Base-by-base conservation (phyloP, 2,329 filamentous ascomycete genomes). In the Xylariaceae sp. region DNA sequence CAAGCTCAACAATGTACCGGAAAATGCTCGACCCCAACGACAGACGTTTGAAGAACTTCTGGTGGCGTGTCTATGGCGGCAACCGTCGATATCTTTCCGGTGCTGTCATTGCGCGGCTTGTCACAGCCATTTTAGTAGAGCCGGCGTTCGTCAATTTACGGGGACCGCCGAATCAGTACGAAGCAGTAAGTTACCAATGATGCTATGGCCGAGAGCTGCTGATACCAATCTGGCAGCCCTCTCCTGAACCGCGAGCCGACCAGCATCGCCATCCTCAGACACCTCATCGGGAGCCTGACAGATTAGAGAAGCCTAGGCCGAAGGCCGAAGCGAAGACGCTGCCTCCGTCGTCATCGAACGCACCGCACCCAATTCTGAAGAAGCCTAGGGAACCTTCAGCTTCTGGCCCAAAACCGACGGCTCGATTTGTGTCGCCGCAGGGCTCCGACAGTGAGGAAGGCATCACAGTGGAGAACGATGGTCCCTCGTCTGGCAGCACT, bases 61-160 rank as follows among this genome's bases (percentile, higher is more conserved):
- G 75, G 75, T 79, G 74, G 69, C 75, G 78, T 47, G 72, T 80
- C 34, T 74, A 73, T 66, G 74, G 75, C 21, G 79, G 76, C 44
- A 60, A 76, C 42, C 61, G 68, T 18, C 64, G 68, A 21, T 51
- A 64, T 33, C 59, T 78, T 30, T 68, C 70, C 29, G 75, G 71
- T 24, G 60, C 58, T 21, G 63, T 65, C 10, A 59, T 80, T 29
- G 74, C 76, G 36, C 65, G 56, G 39, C 56, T 78, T 5, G 80
- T 73, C 45, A 61, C 70, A 46, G 61, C 75, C 19, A 76, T 80
- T 29, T 77, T 75, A 0, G 61, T 65, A 29, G 75, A 74, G 7
- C 64, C 70, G 37, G 75, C 70, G 4, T 68, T 72, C 50, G 68
- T 77, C 17, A 73, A 72, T 25, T 56, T 79, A 19, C 64, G 58